Evolutionary conservation across 495 filamentous ascomycete species (phyloP).

Genomic region (Corynascus novoguineensis): DNA sequence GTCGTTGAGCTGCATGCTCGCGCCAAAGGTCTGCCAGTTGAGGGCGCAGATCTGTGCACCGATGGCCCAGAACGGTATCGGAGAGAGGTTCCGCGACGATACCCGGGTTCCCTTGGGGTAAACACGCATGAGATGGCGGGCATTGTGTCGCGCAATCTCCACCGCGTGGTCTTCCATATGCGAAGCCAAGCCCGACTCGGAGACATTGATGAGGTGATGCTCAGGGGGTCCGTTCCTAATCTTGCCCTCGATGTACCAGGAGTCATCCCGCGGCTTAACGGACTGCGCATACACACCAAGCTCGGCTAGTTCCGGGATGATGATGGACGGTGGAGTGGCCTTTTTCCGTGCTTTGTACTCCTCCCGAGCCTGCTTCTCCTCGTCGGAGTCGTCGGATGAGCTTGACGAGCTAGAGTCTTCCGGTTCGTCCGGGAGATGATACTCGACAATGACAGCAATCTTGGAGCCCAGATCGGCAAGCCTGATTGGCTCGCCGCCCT

Average conservation of each 20-base stretch:
- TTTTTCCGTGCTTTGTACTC: constrained; percentile 42
- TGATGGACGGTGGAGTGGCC: constrained; percentile 27
- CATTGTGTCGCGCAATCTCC: constrained; percentile 46
- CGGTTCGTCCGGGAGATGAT: constrained; percentile 46
- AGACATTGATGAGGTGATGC: constrained; percentile 55
- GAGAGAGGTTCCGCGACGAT: constrained; percentile 48
- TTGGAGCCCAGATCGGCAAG: constrained; percentile 46
- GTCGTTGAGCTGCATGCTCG: constrained; percentile 51
- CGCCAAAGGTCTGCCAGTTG: constrained; percentile 54
- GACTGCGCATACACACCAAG: constrained; percentile 54
- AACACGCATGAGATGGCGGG: constrained; percentile 50
- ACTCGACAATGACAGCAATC: constrained; percentile 52
- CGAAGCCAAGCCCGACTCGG: constrained; percentile 42
- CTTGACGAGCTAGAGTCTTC: constrained; percentile 23
- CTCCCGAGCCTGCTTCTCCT: constrained; percentile 35
- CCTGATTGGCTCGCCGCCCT: constrained; percentile 32
- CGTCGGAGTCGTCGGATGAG: constrained; percentile 36
- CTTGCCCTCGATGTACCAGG: constrained; percentile 39
- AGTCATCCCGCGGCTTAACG: constrained; percentile 49
- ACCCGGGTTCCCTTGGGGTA: constrained; percentile 54
- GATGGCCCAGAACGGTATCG: constrained; percentile 47
- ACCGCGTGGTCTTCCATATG: constrained; percentile 31
- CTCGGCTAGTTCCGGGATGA: constrained; percentile 50
- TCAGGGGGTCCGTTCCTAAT: constrained; percentile 41
- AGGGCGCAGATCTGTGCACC: constrained; percentile 53